phyloP scores from a whole-genome alignment of 179 eudicot species.

The Gypsophila paniculata region DNA sequence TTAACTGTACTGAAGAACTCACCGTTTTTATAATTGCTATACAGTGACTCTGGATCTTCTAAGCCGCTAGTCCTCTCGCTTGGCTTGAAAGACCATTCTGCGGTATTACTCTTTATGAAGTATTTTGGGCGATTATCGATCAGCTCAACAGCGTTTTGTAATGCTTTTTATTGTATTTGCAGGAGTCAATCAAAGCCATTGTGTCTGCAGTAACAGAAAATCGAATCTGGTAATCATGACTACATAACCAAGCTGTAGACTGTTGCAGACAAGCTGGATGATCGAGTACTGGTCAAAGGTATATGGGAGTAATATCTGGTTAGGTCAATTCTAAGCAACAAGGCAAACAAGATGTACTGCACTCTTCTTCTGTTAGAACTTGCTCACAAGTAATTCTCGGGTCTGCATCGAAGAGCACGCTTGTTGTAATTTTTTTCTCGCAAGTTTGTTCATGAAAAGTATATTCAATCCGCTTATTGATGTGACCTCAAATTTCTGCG shows the following conservation, averaged over 20 bases:
- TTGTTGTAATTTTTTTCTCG: background rate
- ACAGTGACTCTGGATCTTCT: conserved; percentile 49
- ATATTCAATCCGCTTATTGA: background rate
- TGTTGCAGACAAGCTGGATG: background rate
- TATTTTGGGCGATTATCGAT: background rate
- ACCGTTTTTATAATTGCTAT: background rate
- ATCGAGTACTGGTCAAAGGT: background rate
- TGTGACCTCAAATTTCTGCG: background rate
- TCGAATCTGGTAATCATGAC: conserved; percentile 45
- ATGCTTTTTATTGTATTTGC: conserved; percentile 19
- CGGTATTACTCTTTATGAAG: conserved; percentile 37
- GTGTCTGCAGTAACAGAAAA: conserved; percentile 47
- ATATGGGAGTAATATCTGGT: background rate
- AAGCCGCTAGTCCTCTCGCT: conserved; percentile 68
- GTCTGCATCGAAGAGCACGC: no score
- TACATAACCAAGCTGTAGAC: background rate
- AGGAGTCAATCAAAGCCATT: conserved; percentile 56
- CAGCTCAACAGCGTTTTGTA: background rate
- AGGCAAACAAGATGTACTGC: background rate
- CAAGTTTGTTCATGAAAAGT: background rate
- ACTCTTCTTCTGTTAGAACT: background rate
- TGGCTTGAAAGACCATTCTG: conserved; percentile 79
- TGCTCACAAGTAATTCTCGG: background rate
- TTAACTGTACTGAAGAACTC: background rate
- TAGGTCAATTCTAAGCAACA: background rate